Conservation (phyloP, 768 basidiomycete species). For the Rhizopogon roseolus region DNA sequence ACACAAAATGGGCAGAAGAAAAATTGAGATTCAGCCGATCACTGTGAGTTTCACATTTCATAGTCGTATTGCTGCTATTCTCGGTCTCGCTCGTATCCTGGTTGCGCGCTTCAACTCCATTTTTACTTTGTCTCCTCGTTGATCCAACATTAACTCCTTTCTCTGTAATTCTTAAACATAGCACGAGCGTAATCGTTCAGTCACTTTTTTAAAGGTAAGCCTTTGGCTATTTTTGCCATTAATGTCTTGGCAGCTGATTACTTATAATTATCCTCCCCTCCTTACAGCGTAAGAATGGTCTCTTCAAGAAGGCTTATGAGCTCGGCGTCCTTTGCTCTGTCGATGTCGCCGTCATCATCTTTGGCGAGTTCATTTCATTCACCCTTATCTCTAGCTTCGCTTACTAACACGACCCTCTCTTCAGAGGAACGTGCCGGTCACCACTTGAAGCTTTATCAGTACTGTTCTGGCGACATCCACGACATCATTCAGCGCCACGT, state of each 20-base stretch:
- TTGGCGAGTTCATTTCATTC: slow-evolving; percentile 44
- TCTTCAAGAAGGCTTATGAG: slow-evolving; percentile 90
- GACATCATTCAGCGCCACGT: slow-evolving; percentile 68
- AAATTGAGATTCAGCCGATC: slow-evolving; percentile 81
- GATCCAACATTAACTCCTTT: slow-evolving; percentile 26
- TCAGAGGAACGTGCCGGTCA: slow-evolving; percentile 76
- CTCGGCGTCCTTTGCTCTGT: slow-evolving; percentile 88
- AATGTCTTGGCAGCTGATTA: slow-evolving; percentile 31
- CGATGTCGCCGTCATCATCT: slow-evolving; percentile 85
- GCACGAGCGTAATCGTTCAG: slow-evolving; percentile 89
- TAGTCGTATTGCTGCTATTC: slow-evolving; percentile 14
- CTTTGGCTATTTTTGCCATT: slow-evolving; percentile 59
- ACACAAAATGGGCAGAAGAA: slow-evolving; percentile 61
- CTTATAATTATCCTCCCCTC: slow-evolving; percentile 24
- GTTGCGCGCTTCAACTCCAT: slow-evolving; percentile 17
- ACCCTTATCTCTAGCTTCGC: neutral
- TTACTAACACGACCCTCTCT: slow-evolving; percentile 27
- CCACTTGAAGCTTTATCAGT: slow-evolving; percentile 78
- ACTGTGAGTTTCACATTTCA: slow-evolving; percentile 44
- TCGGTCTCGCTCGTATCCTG: slow-evolving; percentile 8
- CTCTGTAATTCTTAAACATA: slow-evolving; percentile 45
- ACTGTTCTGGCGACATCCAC: slow-evolving; percentile 68
- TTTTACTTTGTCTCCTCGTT: slow-evolving; percentile 21
- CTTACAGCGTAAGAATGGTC: slow-evolving; percentile 76
- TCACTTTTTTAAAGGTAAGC: slow-evolving; percentile 84